These are phyloP conservation scores for Smithsoniella earleae DNA, from an alignment of 163 green algal genomes.

Conservation along the genomic window DNA sequence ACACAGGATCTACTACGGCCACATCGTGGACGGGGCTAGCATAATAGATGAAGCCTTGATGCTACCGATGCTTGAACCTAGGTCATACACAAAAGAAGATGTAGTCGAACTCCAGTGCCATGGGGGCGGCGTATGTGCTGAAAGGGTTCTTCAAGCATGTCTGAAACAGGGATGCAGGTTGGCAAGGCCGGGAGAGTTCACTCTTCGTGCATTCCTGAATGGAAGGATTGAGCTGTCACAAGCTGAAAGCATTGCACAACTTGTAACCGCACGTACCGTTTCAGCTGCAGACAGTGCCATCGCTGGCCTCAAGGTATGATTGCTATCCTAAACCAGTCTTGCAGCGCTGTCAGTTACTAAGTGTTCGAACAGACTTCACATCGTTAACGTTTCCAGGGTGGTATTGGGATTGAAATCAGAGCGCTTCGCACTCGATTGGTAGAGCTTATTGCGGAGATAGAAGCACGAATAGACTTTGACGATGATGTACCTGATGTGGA, in stretches of 20 bases:
- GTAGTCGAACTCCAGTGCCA: conserved; percentile 92
- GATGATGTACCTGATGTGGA: conserved; percentile 68
- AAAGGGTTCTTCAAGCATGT: conserved; percentile 60
- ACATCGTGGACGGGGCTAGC: conserved; percentile 51
- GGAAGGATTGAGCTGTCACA: conserved; percentile 81
- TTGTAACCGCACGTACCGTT: conserved; percentile 68
- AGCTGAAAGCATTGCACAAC: conserved; percentile 74
- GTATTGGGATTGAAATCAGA: conserved; percentile 43
- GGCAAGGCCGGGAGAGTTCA: conserved; percentile 87
- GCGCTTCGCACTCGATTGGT: conserved; percentile 42
- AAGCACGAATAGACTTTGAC: conserved; percentile 79
- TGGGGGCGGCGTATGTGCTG: conserved; percentile 72
- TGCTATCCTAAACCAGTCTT: not conserved
- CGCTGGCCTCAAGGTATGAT: conserved; percentile 54
- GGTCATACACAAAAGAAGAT: conserved; percentile 89
- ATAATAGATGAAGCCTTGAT: conserved; percentile 75
- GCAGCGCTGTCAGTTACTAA: no score
- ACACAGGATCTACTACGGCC: conserved; percentile 79
- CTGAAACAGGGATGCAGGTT: conserved; percentile 65
- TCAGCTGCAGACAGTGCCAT: conserved; percentile 80
- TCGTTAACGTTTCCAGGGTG: conserved; percentile 35
- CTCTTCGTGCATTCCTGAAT: conserved; percentile 89
- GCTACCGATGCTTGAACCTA: conserved; percentile 67
- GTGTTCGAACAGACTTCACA: conserved; percentile 1
- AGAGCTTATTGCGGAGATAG: conserved; percentile 75